phyloP scores from a whole-genome alignment of 495 filamentous ascomycete species.

The Margaritispora aquatica region DNA sequence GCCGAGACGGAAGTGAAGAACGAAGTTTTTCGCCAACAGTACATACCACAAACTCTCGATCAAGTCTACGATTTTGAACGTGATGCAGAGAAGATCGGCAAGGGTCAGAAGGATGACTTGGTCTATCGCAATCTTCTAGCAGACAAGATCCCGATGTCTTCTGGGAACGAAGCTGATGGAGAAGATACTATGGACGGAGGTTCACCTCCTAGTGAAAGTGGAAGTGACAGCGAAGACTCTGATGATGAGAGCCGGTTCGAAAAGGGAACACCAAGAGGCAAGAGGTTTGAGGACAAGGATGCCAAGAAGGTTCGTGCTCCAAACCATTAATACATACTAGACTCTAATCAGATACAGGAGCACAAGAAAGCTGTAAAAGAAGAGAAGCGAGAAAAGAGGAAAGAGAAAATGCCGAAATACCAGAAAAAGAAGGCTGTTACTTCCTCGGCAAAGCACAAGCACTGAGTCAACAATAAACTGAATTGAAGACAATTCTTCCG shows the following conservation, averaged over 20 bases:
- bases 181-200: slow-evolving; percentile 34
- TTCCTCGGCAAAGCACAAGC: slow-evolving; percentile 22
- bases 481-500: neutral
- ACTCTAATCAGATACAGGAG: slow-evolving; percentile 33
- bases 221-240: slow-evolving; percentile 45
- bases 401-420: slow-evolving; percentile 93
- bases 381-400: slow-evolving; percentile 83
- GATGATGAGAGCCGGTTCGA: slow-evolving; percentile 46
- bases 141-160: slow-evolving; percentile 47
- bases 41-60: slow-evolving; percentile 88
- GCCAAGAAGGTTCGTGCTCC: slow-evolving; percentile 55
- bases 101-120: slow-evolving; percentile 63
- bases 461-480: slow-evolving; percentile 16
- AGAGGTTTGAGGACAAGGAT: slow-evolving; percentile 87
- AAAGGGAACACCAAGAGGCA: slow-evolving; percentile 71
- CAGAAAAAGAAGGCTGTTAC: slow-evolving; percentile 74
- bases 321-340: slow-evolving; percentile 16
- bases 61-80: slow-evolving; percentile 95
- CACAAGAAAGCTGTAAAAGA: slow-evolving; percentile 92
- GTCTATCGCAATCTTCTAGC: slow-evolving; percentile 79
- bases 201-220: slow-evolving; percentile 24
- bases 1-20: slow-evolving; percentile 63
- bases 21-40: slow-evolving; percentile 90
- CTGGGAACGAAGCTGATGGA: slow-evolving; percentile 26
- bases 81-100: slow-evolving; percentile 69